Evolutionary conservation across 164 flowering plant genomes (phyloP), one percentile per base, ranked within the genome.

Genomic region (Dillenia turbinata): DNA sequence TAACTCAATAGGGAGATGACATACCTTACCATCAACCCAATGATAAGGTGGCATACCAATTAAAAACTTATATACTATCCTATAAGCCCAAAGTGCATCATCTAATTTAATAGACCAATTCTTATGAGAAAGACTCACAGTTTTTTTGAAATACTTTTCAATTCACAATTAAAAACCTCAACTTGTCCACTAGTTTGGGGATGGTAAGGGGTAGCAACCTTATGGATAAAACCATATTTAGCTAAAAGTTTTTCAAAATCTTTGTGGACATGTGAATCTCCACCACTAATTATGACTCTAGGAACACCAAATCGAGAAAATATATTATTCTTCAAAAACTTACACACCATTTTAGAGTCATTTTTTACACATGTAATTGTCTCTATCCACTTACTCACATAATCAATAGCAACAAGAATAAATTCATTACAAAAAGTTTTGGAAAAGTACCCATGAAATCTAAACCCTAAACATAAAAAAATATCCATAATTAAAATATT

Each of bases 401-500:
- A 44, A 45, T 57, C 49, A 5, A 57, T 22, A 5, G 49, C 60
- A 9, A 15, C 26, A 43, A 57, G 49, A 57, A 5, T 17, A 44
- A 57, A 2, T 10, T 8, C 11, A 5, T 12, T 3, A 10, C 12
- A 16, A 13, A 44, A 8, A 49, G 17, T 2, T 47, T 10, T 3
- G 60, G 60, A 4, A 56, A 64, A 9, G 67, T 55, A 12, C 61
- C 48, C 67, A 56, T 64, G 44, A 62, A 62, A 12, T 52, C 49
- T 10, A 62, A 40, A 10, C 55, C 55, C 55, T 61, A 57, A 8
- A 56, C 54, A 56, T 64, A 60, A 48, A 64, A 64, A 8, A 56
- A 14, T n/a, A n/a, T 64, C 61, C 1, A 64, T 49, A 1, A 14
- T 16, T 0, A 57, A 12, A 2, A 64, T 56, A 8, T 47, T 47